Evolutionary conservation across 176 grass and related monocot genomes (phyloP), one percentile per base, ranked within the genome.

Genomic region (Hyparrhenia diplandra): DNA sequence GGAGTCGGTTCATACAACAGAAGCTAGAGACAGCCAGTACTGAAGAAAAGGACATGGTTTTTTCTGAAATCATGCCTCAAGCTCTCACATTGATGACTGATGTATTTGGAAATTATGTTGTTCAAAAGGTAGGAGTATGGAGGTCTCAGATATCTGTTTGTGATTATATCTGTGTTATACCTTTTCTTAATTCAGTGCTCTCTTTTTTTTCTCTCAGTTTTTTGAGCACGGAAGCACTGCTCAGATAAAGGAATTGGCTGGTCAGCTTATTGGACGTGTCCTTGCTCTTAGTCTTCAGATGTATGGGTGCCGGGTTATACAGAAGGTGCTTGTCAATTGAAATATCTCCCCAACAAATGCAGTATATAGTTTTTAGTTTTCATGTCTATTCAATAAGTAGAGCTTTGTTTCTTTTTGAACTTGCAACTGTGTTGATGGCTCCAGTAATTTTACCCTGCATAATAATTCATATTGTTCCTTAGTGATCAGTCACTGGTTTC

Each of bases 31-130:
- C 90, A 47, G 94, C 94, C 5, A 93, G 86, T 60, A 89, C 78
- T 45, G 86, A 84, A 85, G 94, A 97, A 63, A 90, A 90, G 67
- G 83, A 90, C 47, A 90, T 90, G 88, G 83, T 90, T 39, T 90
- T 90, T 62, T 85, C 78, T 76, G 94, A 97, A 82, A 93, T 97
- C 30, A 91, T 97, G 91, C 91, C 94, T 68, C 88, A 89, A 57
- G 88, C 90, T 51, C 80, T 97, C 46, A 89, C 71, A 77, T 84
- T 93, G 45, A 91, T 97, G 90, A 97, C 94, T 60, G 91, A 97
- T 85, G 94, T 97, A 69, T 97, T 97, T 63, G 94, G 94, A 81
- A 97, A 97, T 77, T 97, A 97, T 77, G 94, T 97, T 66, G 90
- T 97, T 62, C 94, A 97, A 54, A 97, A 97, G 94, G 94, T 97